Base-by-base conservation (phyloP, 2,329 filamentous ascomycete genomes). In the Aspergillus hiratsukae region DNA sequence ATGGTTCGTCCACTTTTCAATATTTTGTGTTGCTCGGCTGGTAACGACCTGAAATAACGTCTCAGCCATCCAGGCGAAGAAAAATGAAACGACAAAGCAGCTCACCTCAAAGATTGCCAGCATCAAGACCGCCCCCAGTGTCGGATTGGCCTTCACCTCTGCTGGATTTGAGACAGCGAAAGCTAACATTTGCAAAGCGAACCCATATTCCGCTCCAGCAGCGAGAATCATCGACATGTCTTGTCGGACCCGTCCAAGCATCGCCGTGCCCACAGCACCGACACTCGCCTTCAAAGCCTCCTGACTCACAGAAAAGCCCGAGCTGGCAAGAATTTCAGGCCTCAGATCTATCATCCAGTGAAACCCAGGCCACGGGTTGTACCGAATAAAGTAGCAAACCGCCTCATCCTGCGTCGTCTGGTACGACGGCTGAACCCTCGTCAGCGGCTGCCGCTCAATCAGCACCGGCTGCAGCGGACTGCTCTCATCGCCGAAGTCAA, bases 21-120 rank as follows among this genome's bases (percentile, higher is more conserved):
- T 76, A 25, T 78, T 76, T 53, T 77, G 67, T 37, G 76, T 73
- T 3, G 76, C 76, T 37, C 80, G 68, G 57, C 70, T 71, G 7
- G 71, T 73, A 19, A 75, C 63, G 28, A 75, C 61, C 73, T 76
- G 23, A n/a, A 23, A n/a, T 25, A 10, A 17, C 28, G 11, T 19
- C 35, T 41, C 4, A 49, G n/a, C n/a, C 17, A 23, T 37, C 7
- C 54, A n/a, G 6, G 29, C 11, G 23, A n/a, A 6, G 3, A 11
- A 48, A 3, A 19, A 19, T 48, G 11, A 37, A 48, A 7, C 48
- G 46, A 6, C 48, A 10, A 37, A 52, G 37, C 41, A 14, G 28
- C 73, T 64, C 70, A 86, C 83, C 76, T 87, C 84, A 59, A 84
- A 87, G 67, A 86, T 76, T 49, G 83, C 83, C 60, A 87, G 77